A percentile compares a stretch with the other conserved stretches of the same genome.
Conservation (phyloP, 495 filamentous ascomycete species). For the Penicillium arizonense region DNA sequence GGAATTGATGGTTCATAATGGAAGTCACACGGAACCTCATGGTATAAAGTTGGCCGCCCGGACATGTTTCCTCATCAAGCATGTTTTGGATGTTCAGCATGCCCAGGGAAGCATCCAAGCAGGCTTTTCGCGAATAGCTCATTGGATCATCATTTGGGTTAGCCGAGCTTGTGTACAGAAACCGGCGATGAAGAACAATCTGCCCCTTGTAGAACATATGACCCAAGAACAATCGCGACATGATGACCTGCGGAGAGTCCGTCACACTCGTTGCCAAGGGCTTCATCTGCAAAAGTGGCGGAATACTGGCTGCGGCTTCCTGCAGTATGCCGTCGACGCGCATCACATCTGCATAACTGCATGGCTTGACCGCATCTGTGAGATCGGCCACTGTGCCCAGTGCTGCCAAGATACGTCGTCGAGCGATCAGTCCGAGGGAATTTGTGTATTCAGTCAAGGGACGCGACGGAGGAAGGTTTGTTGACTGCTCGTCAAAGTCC, state of each 20-base stretch:
- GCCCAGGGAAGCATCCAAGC: slow-evolving; percentile 20
- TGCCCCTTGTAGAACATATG: slow-evolving; percentile 36
- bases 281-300: slow-evolving; percentile 17
- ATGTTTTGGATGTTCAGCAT: slow-evolving; percentile 20
- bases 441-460: slow-evolving; percentile 32
- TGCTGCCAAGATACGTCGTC: slow-evolving; percentile 28
- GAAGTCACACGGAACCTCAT: slow-evolving; percentile 23
- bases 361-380: slow-evolving; percentile 20
- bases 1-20: slow-evolving; percentile 25
- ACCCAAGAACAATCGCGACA: too few species aligned
- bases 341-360: slow-evolving; percentile 34
- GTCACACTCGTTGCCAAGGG: too few species aligned
- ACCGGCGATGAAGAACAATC: slow-evolving; percentile 37
- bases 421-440: slow-evolving; percentile 29
- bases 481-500: slow-evolving; percentile 28
- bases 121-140: slow-evolving; percentile 17
- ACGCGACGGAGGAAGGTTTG: slow-evolving; percentile 25
- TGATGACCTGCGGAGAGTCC: too few species aligned
- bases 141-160: slow-evolving; percentile 15
- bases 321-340: slow-evolving; percentile 32
- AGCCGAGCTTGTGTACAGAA: slow-evolving; percentile 21
- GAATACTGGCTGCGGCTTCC: slow-evolving; percentile 25
- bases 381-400: slow-evolving; percentile 32
- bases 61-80: slow-evolving; percentile 26
- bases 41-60: slow-evolving; percentile 24